phyloP scores from a whole-genome alignment of 805 yeast genomes.

The Saturnispora diversa region DNA sequence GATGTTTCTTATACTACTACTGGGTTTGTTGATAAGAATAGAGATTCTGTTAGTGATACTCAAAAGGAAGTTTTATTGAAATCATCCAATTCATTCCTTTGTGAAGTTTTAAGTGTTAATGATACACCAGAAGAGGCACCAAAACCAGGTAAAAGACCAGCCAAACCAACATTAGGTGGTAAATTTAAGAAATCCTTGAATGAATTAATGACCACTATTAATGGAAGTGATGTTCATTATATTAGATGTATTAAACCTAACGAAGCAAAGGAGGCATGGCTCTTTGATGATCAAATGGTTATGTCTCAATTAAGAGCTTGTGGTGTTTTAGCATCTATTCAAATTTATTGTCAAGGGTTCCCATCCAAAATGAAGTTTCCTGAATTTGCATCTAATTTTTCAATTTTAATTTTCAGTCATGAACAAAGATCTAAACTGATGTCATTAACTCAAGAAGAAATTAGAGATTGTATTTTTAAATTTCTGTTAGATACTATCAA shows the following conservation, averaged over 20 bases:
- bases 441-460: slow-evolving; percentile 4
- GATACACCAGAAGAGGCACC: slow-evolving; percentile 38
- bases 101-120: slow-evolving; percentile 54
- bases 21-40: slow-evolving; percentile 92
- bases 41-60: slow-evolving; percentile 96
- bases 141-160: slow-evolving; percentile 31
- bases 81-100: slow-evolving; percentile 58
- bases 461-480: slow-evolving; percentile 20
- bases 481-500: slow-evolving; percentile 60
- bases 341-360: slow-evolving; percentile 96
- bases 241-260: slow-evolving; percentile 97
- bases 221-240: slow-evolving; percentile 92
- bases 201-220: slow-evolving; percentile 86
- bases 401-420: slow-evolving; percentile 63
- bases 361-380: slow-evolving; percentile 94
- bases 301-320: slow-evolving; percentile 93
- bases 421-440: slow-evolving; percentile 43
- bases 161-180: slow-evolving; percentile 90
- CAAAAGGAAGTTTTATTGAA: slow-evolving; percentile 76
- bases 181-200: slow-evolving; percentile 88
- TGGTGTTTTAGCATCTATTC: slow-evolving; percentile 95
- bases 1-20: slow-evolving; percentile 89
- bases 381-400: slow-evolving; percentile 86
- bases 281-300: slow-evolving; percentile 91
- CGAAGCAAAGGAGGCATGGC: slow-evolving; percentile 91